Base-by-base conservation (phyloP, 208 protist species). In the Leishmania major region DNA sequence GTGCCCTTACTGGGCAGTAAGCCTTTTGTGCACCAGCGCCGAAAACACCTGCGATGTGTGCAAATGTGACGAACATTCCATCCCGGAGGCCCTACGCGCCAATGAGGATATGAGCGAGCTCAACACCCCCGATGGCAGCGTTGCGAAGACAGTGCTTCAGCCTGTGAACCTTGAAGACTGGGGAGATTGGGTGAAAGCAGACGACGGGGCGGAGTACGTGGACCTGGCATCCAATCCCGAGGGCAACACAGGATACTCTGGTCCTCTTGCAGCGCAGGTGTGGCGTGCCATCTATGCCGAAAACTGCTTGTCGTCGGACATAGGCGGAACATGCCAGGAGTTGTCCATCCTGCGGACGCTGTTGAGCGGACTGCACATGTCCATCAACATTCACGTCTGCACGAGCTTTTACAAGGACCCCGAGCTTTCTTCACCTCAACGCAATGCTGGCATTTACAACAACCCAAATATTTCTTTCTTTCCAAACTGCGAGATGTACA, bases 1-100 rank as follows among this genome's bases (percentile, higher is more conserved):
- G 3, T 98, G 95, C 79, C 94, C 93, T 19, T 98, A 94, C 74
- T 98, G 95, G 95, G 95, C 89, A 11, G 94, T 96, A 15, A 88
- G 81, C 43, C 79, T 96, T 67, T 79, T 97, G 43, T 98, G 95
- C 87, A 96, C 87, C 49, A 88, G 84, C 43, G 87, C 89, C 11
- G 89, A 96, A 76, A 96, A 95, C 81, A 87, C 84, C 47, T 98
- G 95, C 73, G 80, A 91, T 45, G 86, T 98, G 10, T 97, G 95
- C 87, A 91, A 89, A 55, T 97, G 94, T 81, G 89, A 96, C 77
- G 93, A 87, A 45, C 87, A 93, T 60, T 82, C 86, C 15, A 89
- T 98, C 35, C 95, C 95, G 7, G 77, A 92, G 51, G 69, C 90
- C 25, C 80, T 97, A 25, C 92, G 89, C 37, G 87, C 89, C 31